Conservation (phyloP, 108 stramenopile species). For the Pseudonitzschia multistriata region DNA sequence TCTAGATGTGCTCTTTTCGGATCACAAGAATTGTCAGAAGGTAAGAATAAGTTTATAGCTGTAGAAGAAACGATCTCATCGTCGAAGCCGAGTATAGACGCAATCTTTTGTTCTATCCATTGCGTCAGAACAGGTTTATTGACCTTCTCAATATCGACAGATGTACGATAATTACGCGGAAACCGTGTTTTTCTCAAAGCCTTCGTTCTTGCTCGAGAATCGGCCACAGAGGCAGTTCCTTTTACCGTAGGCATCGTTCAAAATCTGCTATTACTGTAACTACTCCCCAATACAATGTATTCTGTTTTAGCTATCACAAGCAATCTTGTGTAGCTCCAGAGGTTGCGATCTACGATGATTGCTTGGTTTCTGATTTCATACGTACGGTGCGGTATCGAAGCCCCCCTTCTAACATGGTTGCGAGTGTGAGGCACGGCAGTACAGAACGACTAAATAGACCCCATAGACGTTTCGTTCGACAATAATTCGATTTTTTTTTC, state of each 20-base stretch:
- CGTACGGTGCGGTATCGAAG: no score
- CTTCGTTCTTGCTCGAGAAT: conserved; percentile 61
- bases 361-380: no score
- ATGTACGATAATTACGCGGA: conserved; percentile 60
- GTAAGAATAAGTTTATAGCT: conserved; percentile 81
- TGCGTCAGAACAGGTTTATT: conserved; percentile 70
- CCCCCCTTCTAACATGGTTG: no score
- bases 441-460: no score
- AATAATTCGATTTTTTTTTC: no score
- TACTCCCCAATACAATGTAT: neutral
- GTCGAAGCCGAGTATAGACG: conserved; percentile 76
- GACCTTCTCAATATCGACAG: conserved; percentile 53
- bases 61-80: conserved; percentile 84
- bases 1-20: conserved; percentile 78
- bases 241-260: conserved; percentile 77
- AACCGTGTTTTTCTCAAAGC: conserved; percentile 72
- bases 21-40: conserved; percentile 52
- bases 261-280: neutral
- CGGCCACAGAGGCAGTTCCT: conserved; percentile 78
- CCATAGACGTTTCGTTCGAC: no score
- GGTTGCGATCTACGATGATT: no score
- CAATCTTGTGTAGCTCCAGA: no score
- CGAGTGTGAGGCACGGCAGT: no score
- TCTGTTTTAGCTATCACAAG: no score
- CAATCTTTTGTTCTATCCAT: conserved; percentile 76